Evolutionary conservation across 108 stramenopile genomes (phyloP), one percentile per base, ranked within the genome.

Genomic region (Nitzschia sp.): DNA sequence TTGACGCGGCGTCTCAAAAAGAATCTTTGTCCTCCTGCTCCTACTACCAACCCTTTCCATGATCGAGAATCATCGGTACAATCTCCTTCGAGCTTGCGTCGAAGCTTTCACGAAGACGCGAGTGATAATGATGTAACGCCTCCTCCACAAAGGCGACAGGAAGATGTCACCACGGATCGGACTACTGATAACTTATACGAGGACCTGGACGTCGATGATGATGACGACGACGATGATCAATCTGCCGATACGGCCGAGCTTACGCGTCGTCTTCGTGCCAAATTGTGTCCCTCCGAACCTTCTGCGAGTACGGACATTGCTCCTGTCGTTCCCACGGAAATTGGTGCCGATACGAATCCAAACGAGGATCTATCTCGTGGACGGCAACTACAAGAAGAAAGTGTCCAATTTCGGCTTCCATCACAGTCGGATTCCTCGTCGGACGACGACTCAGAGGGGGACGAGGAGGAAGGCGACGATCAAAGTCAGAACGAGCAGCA

Each of bases 211-310:
- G n/a, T n/a, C n/a, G n/a, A n/a, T n/a, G n/a, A 52, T 17, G n/a
- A 23, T 19, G 13, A 52, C 50, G n/a, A 52, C n/a, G 50, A 17
- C 23, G 50, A 52, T 23, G 50, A 52, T 6, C 27, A 56, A 29
- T 56, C 55, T 13, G 55, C 17, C 5, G 55, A 56, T 21, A 56
- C 55, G 8, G 31, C 55, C 27, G 27, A 56, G 29, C 30, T 56
- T 11, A 31, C 55, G 5, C 55, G 55, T 4, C 55, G 55, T 15
- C 17, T 56, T 5, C 4, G 31, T 16, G 55, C 55, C 55, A 26
- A 32, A 41, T 13, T 6, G 38, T 13, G 38, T 6, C 38, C 9
- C 13, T 13, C 38, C 9, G 38, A 6, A 41, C 38, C 38, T 13
- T 9, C 9, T 41, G 38, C 38, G 38, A 6, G 9, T 6, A 41